These are phyloP conservation scores for Raphidocelis subcapitata DNA, from an alignment of 139 green algal genomes.

Conservation along the genomic window DNA sequence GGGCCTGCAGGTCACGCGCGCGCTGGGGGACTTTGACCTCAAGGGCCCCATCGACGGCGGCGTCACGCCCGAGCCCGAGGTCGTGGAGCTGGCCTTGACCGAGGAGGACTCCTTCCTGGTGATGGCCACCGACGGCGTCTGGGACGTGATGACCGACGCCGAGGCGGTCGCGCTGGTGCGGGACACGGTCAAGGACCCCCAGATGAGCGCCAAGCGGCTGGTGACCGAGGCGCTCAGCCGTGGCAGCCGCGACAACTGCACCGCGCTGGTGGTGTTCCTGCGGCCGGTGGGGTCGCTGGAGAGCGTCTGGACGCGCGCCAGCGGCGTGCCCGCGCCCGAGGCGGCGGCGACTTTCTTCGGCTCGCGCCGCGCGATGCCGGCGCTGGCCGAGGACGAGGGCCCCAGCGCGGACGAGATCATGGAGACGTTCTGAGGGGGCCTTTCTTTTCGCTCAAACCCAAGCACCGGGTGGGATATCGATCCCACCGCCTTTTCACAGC, in stretches of 20 bases:
- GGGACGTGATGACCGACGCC: constrained; percentile 76
- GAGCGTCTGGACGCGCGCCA: constrained; percentile 34
- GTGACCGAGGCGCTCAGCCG: constrained; percentile 74
- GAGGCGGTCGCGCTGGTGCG: constrained; percentile 73
- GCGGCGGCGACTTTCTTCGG: constrained; percentile 25
- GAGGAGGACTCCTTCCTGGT: constrained; percentile 80
- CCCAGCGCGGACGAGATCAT: constrained; percentile 25
- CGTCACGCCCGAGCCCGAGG: constrained; percentile 80
- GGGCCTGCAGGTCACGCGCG: constrained; percentile 72
- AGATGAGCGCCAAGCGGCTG: constrained; percentile 67
- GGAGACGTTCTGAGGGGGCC: constrained; percentile 31
- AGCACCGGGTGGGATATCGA: too few species aligned
- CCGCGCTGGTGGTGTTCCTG: constrained; percentile 78
- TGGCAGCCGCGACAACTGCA: constrained; percentile 81
- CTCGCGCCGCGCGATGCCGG: constrained; percentile 1
- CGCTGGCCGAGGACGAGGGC: not conserved
- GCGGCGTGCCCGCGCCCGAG: not conserved
- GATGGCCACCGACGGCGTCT: constrained; percentile 86
- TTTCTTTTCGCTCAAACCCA: too few species aligned
- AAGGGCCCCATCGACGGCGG: constrained; percentile 43
- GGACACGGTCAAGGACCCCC: constrained; percentile 46
- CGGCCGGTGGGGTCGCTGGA: constrained; percentile 59
- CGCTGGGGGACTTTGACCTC: constrained; percentile 84
- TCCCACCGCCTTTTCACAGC: too few species aligned
- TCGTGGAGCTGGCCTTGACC: constrained; percentile 48